Conservation (phyloP, 441 rosid species). For the Populus hybrid region DNA sequence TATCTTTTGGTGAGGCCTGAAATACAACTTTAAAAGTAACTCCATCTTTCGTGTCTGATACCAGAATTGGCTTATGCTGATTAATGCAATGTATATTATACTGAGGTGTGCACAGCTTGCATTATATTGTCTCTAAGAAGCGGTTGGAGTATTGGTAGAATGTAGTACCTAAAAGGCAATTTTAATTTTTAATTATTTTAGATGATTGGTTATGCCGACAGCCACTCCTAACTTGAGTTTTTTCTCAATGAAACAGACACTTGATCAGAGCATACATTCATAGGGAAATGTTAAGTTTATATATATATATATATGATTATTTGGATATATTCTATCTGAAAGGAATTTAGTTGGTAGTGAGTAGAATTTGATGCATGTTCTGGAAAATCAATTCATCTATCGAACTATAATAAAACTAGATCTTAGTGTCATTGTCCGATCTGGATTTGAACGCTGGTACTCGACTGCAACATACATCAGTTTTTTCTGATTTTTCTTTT, state of each 20-base stretch:
- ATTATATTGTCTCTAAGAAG: neutral
- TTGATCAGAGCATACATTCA: neutral
- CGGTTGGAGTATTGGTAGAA: neutral
- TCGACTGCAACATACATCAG: neutral
- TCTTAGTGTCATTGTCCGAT: neutral
- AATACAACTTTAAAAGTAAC: neutral
- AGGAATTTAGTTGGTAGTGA: neutral
- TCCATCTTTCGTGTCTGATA: neutral
- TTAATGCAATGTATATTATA: neutral
- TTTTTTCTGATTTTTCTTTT: neutral
- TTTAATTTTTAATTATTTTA: neutral
- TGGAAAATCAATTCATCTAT: too few species aligned
- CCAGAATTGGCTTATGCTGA: too few species aligned
- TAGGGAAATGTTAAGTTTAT: neutral
- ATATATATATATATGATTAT: too few species aligned
- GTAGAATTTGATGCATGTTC: conserved; percentile 1
- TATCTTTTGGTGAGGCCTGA: neutral
- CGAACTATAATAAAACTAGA: neutral
- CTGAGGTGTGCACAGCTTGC: neutral
- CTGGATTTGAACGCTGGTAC: too few species aligned
- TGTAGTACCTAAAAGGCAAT: neutral
- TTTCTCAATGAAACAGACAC: neutral
- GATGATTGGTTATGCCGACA: neutral
- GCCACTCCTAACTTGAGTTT: neutral
- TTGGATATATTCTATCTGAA: neutral